Evolutionary conservation across 1,139 yeast species (phyloP).

Genomic region (Hemisphaericaspora xylanilytica): DNA sequence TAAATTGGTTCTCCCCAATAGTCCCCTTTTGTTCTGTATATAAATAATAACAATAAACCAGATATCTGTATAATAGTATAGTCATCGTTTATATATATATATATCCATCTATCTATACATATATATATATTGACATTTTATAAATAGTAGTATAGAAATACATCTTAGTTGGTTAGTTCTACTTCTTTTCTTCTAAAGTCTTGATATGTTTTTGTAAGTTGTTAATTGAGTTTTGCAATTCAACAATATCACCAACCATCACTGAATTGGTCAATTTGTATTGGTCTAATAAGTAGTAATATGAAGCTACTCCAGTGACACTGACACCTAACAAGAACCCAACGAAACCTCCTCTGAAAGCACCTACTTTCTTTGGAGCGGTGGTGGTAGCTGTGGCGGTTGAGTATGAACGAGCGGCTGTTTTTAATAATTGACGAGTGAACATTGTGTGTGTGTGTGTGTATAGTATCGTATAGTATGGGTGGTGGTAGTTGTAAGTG

Average conservation of each 20-base stretch:
- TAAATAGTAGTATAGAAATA: not conserved
- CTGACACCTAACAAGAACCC: constrained; percentile 81
- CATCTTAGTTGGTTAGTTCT: constrained; percentile 1
- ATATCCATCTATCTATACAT: no score
- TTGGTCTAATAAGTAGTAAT: constrained; percentile 75
- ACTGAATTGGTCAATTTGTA: constrained; percentile 71
- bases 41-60: not conserved
- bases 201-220: constrained; percentile 66
- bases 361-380: constrained; percentile 46
- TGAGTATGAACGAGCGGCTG: constrained; percentile 33
- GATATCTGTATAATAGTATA: not conserved
- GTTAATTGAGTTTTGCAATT: constrained; percentile 65
- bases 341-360: constrained; percentile 64
- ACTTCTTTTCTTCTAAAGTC: constrained; percentile 47
- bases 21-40: not conserved
- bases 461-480: not conserved
- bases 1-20: no score
- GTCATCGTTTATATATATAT: no score
- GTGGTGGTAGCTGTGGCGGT: constrained; percentile 23
- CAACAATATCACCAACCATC: constrained; percentile 69
- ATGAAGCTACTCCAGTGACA: constrained; percentile 70
- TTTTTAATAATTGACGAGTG: constrained; percentile 21
- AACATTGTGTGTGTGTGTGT: constrained; percentile 2
- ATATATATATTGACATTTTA: no score
- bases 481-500: not conserved